These are phyloP conservation scores for Diaporthe eres DNA, from an alignment of 2,329 filamentous ascomycete species.

Conservation along the genomic window DNA sequence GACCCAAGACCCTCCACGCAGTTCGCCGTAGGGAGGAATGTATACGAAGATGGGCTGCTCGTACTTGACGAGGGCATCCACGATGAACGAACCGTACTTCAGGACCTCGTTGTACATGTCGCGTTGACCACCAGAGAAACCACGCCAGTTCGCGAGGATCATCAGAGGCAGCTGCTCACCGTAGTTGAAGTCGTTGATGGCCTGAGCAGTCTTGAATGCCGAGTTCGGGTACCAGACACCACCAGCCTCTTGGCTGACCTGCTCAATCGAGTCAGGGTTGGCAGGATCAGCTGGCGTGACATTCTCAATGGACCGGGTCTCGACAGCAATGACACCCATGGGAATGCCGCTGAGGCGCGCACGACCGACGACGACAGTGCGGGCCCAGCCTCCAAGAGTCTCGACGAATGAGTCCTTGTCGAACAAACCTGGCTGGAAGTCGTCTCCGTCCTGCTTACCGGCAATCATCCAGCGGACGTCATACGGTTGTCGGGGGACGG, in stretches of 20 bases:
- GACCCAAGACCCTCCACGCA: conserved; percentile 99
- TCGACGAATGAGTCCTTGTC: conserved; percentile 98
- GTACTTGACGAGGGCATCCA: conserved; percentile 97
- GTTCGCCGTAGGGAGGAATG: conserved; percentile 95
- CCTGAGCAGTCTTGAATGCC: conserved; percentile 99
- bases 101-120: conserved; percentile 99
- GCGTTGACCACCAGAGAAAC: conserved; percentile 99
- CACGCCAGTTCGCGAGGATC: conserved; percentile 99
- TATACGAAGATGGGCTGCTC: conserved; percentile 99
- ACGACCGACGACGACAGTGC: conserved; percentile 95
- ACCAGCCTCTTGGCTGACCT: conserved; percentile 93
- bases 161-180: conserved; percentile 98
- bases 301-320: conserved; percentile 96
- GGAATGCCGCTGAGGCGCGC: conserved; percentile 97
- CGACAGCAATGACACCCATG: conserved; percentile 97
- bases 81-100: conserved; percentile 99
- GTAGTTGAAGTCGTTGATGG: conserved; percentile 98
- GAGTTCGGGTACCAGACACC: conserved; percentile 99
- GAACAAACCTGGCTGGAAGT: conserved; percentile 92
- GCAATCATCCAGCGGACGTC: conserved; percentile 95
- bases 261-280: conserved; percentile 98
- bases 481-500: conserved; percentile 85
- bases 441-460: conserved; percentile 87
- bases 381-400: conserved; percentile 95
- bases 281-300: conserved; percentile 96